Evolutionary conservation across 495 filamentous ascomycete genomes (phyloP).

Genomic region (Talaromyces wortmannii): DNA sequence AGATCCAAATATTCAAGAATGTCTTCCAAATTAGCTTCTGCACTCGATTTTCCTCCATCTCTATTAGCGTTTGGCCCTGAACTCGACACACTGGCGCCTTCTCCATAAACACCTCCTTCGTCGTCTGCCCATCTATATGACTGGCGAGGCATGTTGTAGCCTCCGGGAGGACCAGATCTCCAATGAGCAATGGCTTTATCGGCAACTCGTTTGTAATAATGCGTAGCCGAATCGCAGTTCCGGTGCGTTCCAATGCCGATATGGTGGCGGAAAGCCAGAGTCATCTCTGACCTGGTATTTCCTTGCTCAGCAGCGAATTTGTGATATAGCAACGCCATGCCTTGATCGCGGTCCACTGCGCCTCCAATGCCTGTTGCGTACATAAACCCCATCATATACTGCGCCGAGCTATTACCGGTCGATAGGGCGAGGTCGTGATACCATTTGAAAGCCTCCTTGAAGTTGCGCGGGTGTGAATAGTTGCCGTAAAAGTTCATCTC

Average conservation of each 20-base stretch:
- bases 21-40: slow-evolving; percentile 81
- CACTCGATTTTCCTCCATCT: slow-evolving; percentile 60
- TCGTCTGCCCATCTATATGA: slow-evolving; percentile 79
- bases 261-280: slow-evolving; percentile 79
- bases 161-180: slow-evolving; percentile 85
- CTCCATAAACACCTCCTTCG: slow-evolving; percentile 86
- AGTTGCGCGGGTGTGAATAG: slow-evolving; percentile 79
- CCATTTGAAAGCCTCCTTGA: slow-evolving; percentile 71
- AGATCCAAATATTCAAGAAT: slow-evolving; percentile 92
- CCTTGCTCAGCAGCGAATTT: slow-evolving; percentile 86
- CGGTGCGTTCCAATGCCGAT: slow-evolving; percentile 78
- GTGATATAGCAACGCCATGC: slow-evolving; percentile 87
- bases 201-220: slow-evolving; percentile 88
- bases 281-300: slow-evolving; percentile 87
- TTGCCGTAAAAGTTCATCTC: slow-evolving; percentile 98
- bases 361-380: slow-evolving; percentile 88
- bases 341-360: slow-evolving; percentile 80
- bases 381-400: slow-evolving; percentile 94
- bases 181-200: slow-evolving; percentile 87
- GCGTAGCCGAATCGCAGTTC: slow-evolving; percentile 76
- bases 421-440: slow-evolving; percentile 72
- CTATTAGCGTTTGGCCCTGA: slow-evolving; percentile 79
- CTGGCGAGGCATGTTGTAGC: slow-evolving; percentile 65
- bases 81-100: slow-evolving; percentile 87
- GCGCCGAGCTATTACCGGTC: slow-evolving; percentile 83